These are phyloP conservation scores for Musa beccarii DNA, from an alignment of 176 grass and related monocot species.

Conservation along the genomic window DNA sequence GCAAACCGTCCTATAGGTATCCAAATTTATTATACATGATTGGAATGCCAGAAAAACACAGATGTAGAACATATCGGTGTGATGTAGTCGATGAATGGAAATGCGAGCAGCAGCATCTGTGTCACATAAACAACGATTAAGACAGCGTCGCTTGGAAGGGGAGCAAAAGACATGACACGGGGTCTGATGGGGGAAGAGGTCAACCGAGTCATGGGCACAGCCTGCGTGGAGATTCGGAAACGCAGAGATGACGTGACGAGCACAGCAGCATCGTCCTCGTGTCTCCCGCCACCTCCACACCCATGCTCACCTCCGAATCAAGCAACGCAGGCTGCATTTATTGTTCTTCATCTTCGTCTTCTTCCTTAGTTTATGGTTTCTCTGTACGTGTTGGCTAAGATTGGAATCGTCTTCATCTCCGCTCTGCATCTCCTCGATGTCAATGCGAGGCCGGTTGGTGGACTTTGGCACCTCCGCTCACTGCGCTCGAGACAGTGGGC, in stretches of 20 bases:
- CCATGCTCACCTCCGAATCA: neutral
- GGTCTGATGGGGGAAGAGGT: neutral
- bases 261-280: neutral
- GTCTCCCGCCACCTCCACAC: neutral
- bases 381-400: neutral
- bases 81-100: no score
- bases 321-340: neutral
- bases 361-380: neutral
- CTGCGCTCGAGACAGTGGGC: conserved; percentile 6
- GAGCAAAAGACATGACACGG: neutral
- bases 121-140: neutral
- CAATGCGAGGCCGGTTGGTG: neutral
- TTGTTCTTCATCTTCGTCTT: neutral
- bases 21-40: no score
- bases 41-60: no score
- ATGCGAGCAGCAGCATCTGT: neutral
- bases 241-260: neutral
- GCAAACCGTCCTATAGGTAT: no score
- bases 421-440: neutral
- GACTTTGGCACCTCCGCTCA: neutral
- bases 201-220: neutral
- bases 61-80: no score
- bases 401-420: neutral
- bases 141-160: neutral
- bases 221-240: neutral